These are phyloP conservation scores for Scedosporium apiospermum DNA, from an alignment of 2,329 filamentous ascomycete genomes.

Conservation along the genomic window DNA sequence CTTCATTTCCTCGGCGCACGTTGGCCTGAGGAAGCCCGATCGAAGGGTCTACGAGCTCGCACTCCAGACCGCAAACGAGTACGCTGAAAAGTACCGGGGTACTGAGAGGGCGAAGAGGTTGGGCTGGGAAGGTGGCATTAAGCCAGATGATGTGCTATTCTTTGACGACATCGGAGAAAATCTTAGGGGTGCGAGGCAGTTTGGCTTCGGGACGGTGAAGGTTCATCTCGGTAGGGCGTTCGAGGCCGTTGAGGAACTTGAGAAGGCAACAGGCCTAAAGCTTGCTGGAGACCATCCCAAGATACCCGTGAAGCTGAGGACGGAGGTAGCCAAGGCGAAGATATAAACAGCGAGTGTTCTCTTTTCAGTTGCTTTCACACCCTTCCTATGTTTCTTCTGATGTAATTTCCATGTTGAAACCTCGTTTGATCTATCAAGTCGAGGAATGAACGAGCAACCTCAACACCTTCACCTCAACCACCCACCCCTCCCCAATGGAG, in stretches of 20 bases:
- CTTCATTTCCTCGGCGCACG: conserved; percentile 78
- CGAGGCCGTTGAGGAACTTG: conserved; percentile 75
- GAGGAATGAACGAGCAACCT: too few relatives aligned
- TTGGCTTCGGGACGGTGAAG: conserved; percentile 77
- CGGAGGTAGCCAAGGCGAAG: conserved; percentile 26
- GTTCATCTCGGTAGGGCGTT: conserved; percentile 69
- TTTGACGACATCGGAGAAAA: conserved; percentile 94
- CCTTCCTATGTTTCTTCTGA: background rate
- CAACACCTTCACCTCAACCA: too few relatives aligned
- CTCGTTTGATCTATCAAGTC: too few relatives aligned
- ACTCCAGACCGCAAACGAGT: conserved; percentile 54
- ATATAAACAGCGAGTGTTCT: conserved; percentile 21
- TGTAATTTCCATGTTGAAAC: too few relatives aligned
- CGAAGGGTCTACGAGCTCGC: conserved; percentile 70
- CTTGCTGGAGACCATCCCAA: conserved; percentile 45
- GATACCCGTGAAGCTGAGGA: conserved; percentile 1
- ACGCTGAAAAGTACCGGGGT: conserved; percentile 29
- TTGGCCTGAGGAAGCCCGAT: conserved; percentile 82
- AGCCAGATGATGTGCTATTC: conserved; percentile 66
- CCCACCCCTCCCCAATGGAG: too few relatives aligned
- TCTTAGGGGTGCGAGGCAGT: conserved; percentile 63
- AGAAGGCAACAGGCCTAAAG: conserved; percentile 60
- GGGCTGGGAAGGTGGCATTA: conserved; percentile 42
- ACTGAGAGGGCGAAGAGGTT: conserved; percentile 21
- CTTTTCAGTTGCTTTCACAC: background rate